Conservation (phyloP, 768 basidiomycete genomes). For the Lactarius hatsudake region DNA sequence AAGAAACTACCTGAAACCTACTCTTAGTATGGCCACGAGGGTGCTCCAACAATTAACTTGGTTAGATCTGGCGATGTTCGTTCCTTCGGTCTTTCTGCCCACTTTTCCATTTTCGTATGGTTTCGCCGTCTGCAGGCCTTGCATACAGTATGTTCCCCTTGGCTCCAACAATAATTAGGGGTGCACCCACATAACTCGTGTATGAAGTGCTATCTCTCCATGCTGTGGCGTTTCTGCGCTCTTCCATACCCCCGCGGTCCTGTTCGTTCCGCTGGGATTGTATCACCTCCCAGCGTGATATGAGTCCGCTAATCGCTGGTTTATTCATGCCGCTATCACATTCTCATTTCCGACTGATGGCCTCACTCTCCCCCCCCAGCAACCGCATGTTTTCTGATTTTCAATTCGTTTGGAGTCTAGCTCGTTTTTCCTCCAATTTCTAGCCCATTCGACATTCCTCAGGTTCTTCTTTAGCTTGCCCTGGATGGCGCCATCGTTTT, state of each 20-base stretch:
- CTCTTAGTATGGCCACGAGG: not conserved
- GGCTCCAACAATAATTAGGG: not conserved
- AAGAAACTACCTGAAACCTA: not conserved
- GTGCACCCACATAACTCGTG: not conserved
- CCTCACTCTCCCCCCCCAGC: not conserved
- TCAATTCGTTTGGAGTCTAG: not conserved
- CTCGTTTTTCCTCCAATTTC: not conserved
- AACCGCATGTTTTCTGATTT: slow-evolving; percentile 7
- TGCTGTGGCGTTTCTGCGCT: not conserved
- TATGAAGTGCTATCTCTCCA: not conserved
- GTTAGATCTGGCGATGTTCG: not conserved
- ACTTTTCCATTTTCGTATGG: not conserved
- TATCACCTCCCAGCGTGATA: not conserved
- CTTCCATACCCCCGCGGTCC: not conserved
- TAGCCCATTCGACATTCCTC: not conserved
- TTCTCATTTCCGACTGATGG: slow-evolving; percentile 12
- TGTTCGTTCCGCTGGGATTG: too few species aligned
- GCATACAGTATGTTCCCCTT: not conserved
- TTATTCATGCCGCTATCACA: slow-evolving; percentile 5
- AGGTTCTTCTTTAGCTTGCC: not conserved
- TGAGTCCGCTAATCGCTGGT: not conserved
- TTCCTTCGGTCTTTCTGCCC: not conserved
- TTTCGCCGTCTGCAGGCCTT: not conserved
- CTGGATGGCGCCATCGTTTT: not conserved
- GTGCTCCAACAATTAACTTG: not conserved